Percentiles rank a stretch among this genome's conserved stretches.
phyloP scores from a whole-genome alignment of 768 basidiomycete species.

The Mycena pura region DNA sequence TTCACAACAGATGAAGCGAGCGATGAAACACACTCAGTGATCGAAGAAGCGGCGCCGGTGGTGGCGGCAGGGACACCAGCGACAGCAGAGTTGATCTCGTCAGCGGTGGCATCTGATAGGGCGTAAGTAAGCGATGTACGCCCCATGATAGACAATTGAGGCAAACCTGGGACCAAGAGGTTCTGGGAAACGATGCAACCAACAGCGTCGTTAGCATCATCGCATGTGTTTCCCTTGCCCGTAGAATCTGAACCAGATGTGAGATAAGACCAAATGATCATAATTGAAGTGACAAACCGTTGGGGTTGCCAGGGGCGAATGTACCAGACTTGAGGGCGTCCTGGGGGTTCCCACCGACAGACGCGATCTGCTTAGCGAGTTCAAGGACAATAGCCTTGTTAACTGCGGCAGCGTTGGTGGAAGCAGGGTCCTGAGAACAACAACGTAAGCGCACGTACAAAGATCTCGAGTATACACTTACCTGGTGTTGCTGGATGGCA shows the following conservation, averaged over 20 bases:
- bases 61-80: constrained; percentile 33
- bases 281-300: constrained; percentile 16
- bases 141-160: too few relatives aligned
- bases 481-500: constrained; percentile 68
- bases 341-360: constrained; percentile 67
- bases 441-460: not conserved
- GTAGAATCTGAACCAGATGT: constrained; percentile 47
- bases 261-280: not conserved
- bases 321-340: constrained; percentile 66
- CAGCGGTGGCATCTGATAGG: constrained; percentile 52
- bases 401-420: constrained; percentile 56
- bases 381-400: constrained; percentile 72
- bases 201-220: constrained; percentile 54
- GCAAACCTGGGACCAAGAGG: constrained; percentile 43
- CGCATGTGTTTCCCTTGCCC: constrained; percentile 61
- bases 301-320: constrained; percentile 61
- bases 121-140: not conserved
- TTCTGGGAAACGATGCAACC: constrained; percentile 74
- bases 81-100: constrained; percentile 63
- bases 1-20: too few relatives aligned
- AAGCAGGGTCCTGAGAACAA: constrained; percentile 63
- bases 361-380: constrained; percentile 67
- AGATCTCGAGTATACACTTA: constrained; percentile 14
- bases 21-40: too few relatives aligned
- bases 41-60: constrained; percentile 25